Evolutionary conservation across 805 yeast genomes (phyloP), one percentile per base, ranked within the genome.

Genomic region (Yarrowia osloensis): DNA sequence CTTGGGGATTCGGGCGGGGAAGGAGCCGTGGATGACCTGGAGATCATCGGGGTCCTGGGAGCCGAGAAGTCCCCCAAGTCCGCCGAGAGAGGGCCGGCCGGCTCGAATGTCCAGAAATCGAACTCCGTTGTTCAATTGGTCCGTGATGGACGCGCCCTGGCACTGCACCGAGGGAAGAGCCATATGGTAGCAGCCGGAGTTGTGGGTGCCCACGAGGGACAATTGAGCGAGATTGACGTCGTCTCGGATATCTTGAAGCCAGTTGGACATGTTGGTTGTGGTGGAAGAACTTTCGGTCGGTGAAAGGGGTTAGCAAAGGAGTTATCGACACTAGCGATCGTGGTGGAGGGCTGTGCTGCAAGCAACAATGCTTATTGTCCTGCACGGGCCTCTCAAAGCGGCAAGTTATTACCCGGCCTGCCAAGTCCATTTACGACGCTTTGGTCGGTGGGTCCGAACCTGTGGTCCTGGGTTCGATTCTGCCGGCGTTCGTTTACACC

Each of bases 171-270:
- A 85, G 31, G 94, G 94, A 54, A 88, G 71, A 1, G 93, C 88
- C 8, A 83, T 78, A 74, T 87, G 87, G 71, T 84, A 85, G 6
- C 94, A 94, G 15, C 89, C 91, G 47, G 90, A 82, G 74, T 89
- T 89, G 78, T 89, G 95, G n/a, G 94, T 89, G n/a, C 95, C 95
- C 11, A 94, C 92, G 63, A 89, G 79, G 0, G 93, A 80, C 65
- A 89, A 79, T 67, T 81, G 77, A 3, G 88, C 80, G 39, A 89
- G 69, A 46, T 73, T 73, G 22, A 82, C 78, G 74, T 85, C 79
- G 73, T 87, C 90, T 65, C 78, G 76, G 68, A 88, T 73, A 12
- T 81, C 80, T 37, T 77, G 74, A 79, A 86, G 76, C 95, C 94
- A 89, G 33, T 73, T 67, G 46, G 62, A 67, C 57, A 68, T 67